Conservation (phyloP, 176 grass and related monocot genomes). For the Luzula sylvatica region DNA sequence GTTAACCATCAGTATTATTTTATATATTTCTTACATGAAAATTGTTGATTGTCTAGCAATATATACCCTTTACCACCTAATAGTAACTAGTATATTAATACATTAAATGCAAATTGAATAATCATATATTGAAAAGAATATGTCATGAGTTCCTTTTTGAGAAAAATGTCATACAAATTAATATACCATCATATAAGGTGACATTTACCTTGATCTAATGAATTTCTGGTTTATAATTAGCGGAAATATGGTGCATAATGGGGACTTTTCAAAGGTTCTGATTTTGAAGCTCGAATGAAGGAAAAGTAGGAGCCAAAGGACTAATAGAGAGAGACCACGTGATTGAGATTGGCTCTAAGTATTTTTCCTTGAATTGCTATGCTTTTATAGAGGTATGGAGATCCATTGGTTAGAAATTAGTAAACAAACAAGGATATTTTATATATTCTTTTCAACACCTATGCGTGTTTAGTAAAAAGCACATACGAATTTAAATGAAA, state of each 20-base stretch:
- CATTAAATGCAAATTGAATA: background rate
- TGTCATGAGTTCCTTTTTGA: background rate
- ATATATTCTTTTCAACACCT: background rate
- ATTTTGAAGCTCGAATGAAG: background rate
- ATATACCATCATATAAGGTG: background rate
- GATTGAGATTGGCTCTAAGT: slow-evolving; percentile 5
- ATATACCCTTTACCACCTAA: background rate
- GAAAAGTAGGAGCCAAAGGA: background rate
- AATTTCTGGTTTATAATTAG: background rate
- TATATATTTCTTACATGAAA: too few species aligned
- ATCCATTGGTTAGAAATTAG: background rate
- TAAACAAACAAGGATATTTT: background rate
- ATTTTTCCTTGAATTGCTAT: background rate
- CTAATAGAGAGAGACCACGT: slow-evolving; percentile 1
- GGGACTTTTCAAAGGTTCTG: background rate
- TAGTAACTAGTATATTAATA: background rate
- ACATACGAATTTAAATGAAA: slow-evolving; percentile 16
- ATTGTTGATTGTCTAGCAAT: background rate
- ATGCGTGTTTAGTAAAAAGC: slow-evolving; percentile 14
- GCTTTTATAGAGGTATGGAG: slow-evolving; percentile 5
- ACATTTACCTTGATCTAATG: slow-evolving; percentile 1
- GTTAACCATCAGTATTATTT: background rate
- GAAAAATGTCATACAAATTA: too few species aligned
- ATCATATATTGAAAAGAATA: background rate
- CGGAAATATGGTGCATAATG: background rate